Evolutionary conservation across 495 filamentous ascomycete genomes (phyloP), one percentile per base, ranked within the genome.

Genomic region (Pseudevernia furfuracea): DNA sequence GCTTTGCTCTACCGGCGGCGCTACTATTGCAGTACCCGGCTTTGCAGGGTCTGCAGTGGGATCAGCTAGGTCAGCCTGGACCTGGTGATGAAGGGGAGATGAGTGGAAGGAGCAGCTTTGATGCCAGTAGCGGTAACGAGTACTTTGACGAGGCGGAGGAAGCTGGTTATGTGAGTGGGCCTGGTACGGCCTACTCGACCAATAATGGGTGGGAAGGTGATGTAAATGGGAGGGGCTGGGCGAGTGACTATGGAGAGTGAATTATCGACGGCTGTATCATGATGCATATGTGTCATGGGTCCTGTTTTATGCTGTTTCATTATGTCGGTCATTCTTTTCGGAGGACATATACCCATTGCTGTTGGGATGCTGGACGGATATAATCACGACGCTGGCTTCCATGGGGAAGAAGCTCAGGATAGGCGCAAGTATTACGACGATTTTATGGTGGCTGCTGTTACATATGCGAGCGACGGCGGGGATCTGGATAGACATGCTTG

Each of bases 1-100:
- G 79, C 59, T 90, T 89, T 70, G 77, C 83, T n/a, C 81, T 97
- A 11, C 94, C 94, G 8, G 90, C 88, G 12, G 94, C 91, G 15
- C 75, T 98, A 62, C 79, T 97, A 28, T 89, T 88, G 21, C 94
- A 97, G 69, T 97, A 96, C 72, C 94, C 94, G 17, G 92, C 89
- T 17, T 78, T 98, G 34, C 91, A 91, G 49, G 86, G 82, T 32
- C 79, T 96, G 71, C 89, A 90, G 66, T 96, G 90, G 91, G 82
- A 85, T 36, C 77, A 81, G 44, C 77, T 88, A 65, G 66, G 72
- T 52, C 77, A 81, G 49, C 77, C 87, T 69, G 66, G 72, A 43
- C 72, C 74, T 58, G 76, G 85, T 19, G 87, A 90, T 39, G 85
- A 91, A 6, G 80, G 80, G 58, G 91, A 93, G 53, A 81, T 91